These are phyloP conservation scores for Astrephomene gubernaculifera DNA, from an alignment of 139 green algal genomes.

Conservation along the genomic window DNA sequence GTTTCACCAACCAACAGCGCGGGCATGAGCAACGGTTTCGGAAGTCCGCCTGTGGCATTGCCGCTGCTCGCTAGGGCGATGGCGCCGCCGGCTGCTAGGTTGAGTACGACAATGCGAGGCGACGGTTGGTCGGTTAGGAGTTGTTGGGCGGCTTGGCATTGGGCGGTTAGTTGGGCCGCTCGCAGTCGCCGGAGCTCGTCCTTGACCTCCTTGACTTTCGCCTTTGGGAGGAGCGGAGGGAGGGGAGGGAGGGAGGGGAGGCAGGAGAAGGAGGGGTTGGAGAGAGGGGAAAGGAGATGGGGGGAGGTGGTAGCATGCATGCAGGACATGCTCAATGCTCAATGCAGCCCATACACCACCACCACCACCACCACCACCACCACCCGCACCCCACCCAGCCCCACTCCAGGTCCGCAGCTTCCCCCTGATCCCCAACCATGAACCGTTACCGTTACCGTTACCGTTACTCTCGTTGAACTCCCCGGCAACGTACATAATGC, in stretches of 20 bases:
- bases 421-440: no score
- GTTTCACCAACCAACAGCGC: slow-evolving; percentile 59
- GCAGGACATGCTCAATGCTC: no score
- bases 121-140: not conserved
- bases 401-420: no score
- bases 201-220: slow-evolving; percentile 40
- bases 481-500: no score
- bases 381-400: no score
- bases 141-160: not conserved
- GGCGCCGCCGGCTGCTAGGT: slow-evolving; percentile 52
- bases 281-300: no score
- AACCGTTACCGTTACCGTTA: no score
- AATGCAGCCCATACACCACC: no score
- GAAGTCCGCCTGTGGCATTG: slow-evolving; percentile 35
- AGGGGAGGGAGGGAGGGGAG: not conserved
- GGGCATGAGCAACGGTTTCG: slow-evolving; percentile 58
- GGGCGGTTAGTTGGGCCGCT: not conserved
- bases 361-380: no score
- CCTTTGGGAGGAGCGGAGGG: slow-evolving; percentile 9
- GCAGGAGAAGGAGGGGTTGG: no score
- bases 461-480: no score
- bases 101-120: slow-evolving; percentile 60
- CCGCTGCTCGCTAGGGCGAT: not conserved
- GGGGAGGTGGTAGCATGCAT: no score
- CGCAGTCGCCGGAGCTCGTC: slow-evolving; percentile 17